Base-by-base conservation (phyloP, 176 grass and related monocot species). In the Raddia guianensis region DNA sequence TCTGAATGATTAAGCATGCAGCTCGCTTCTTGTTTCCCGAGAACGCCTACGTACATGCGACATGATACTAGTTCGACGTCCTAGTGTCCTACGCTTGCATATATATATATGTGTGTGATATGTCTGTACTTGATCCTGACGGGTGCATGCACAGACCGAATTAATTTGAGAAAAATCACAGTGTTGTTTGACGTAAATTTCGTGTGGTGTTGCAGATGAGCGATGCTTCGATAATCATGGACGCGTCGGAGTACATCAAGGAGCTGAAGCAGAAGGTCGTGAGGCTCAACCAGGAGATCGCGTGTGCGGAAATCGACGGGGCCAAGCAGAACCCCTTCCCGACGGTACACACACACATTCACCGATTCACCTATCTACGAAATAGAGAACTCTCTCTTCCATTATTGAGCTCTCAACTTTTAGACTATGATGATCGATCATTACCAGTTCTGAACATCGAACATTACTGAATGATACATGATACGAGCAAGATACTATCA, bases 221-320 rank as follows among this genome's bases (percentile, higher is more conserved):
- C 57, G 85, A 82, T 3, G 61, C 82, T 12, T 89, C 96, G 42
- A 95, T 98, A 66, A 87, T 98, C 55, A 80, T 91, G 63, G 96
- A 98, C 66, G 96, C 96, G 2, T 93, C 92, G 4, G 94, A 90
- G 63, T 98, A 98, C 70, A 95, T 98, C 78, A 79, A 89, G 75
- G 92, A 93, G 63, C 75, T 98, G 72, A 95, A 95, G 88, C 88
- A 93, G 79, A 98, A 95, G 80, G 84, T 98, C 2, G 78, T 67
- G 1, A 98, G 87, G 82, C 70, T 98, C 78, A 98, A 95, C 2
- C 86, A 91, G 50, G 96, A 98, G 76, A 89, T 95, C n/a, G 74
- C 88, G 3, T 87, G 72, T 9, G 89, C 69, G n/a, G 83, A 87
- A 78, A 27, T 27, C 27, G 84, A 49, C 16, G 63, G 50, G 0